Evolutionary conservation across 1,284 basidiomycete species (phyloP), one percentile per base, ranked within the genome.

Genomic region (Cryptococcus depauperatus): DNA sequence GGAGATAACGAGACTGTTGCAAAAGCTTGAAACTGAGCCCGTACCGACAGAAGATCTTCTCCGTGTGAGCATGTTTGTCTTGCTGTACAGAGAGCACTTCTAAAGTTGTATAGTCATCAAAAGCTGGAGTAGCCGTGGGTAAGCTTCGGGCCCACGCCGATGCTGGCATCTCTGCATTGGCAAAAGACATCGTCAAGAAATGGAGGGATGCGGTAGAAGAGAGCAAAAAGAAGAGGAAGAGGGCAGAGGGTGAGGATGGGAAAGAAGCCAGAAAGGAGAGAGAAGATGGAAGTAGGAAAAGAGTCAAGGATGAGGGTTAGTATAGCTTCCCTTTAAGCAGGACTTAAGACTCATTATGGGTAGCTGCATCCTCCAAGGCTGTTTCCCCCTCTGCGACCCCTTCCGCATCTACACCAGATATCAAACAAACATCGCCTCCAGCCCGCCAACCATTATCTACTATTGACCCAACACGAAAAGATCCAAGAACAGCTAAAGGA

Each of bases 111-210:
- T 37, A 61, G 59, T 48, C 58, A 68, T 90, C 87, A 61, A 90
- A 87, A 73, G 87, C 86, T 4, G 92, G 92, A 48, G 75, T 95
- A 10, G 86, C 89, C 0, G 86, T 97, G 3, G 91, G 90, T 41
- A 96, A 95, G 73, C 75, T 96, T 22, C 80, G 92, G 37, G 77
- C 78, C 25, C 80, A 90, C 64, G 69, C 78, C 0, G 76, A 80
- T 16, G 83, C 84, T 58, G 77, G 79, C 18, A 80, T 97, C 3
- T 70, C 86, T 3, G 82, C 87, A 47, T 74, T 89, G 3, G 88
- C 93, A 11, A 96, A 96, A 68, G 89, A 91, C 57, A 77, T 97
- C 28, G 92, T 97, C 37, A 87, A 83, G 71, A 83, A 84, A 65
- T 92, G 89, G 89, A 90, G 91, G 72, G 79, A 75, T 37, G 82